Conservation (phyloP, 2,329 filamentous ascomycete genomes). For the Aureobasidium mangrovei region DNA sequence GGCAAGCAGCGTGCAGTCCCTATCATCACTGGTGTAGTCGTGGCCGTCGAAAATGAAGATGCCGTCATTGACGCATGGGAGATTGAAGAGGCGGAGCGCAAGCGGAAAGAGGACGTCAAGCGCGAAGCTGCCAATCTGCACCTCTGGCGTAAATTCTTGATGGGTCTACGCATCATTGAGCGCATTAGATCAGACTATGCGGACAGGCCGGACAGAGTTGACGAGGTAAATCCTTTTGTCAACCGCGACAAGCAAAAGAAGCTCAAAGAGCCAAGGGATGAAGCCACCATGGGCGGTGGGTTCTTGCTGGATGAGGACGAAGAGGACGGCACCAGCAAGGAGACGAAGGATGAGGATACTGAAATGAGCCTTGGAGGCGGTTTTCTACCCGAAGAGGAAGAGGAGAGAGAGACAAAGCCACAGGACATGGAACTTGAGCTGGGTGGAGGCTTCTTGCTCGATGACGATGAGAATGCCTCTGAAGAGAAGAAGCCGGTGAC, state of each 20-base stretch:
- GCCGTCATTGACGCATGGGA: conserved; percentile 69
- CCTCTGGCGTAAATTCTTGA: conserved; percentile 79
- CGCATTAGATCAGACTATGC: conserved; percentile 71
- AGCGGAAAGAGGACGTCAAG: conserved; percentile 75
- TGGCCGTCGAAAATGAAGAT: conserved; percentile 71
- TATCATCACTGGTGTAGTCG: conserved; percentile 80
- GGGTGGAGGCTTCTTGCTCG: conserved; percentile 17
- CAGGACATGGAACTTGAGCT: background rate
- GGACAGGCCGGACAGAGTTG: conserved; percentile 34
- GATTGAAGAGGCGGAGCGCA: conserved; percentile 62
- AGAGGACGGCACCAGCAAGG: conserved; percentile 26
- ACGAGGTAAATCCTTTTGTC: conserved; percentile 48
- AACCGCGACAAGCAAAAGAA: conserved; percentile 32
- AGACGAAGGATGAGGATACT: conserved; percentile 19
- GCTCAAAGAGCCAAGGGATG: conserved; percentile 18
- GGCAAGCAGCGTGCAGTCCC: conserved; percentile 90
- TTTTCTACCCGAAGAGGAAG: conserved; percentile 27
- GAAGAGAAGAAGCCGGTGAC: conserved; percentile 19
- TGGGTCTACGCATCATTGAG: conserved; percentile 74
- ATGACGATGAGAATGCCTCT: conserved; percentile 21
- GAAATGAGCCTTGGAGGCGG: conserved; percentile 27
- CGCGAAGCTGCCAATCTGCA: conserved; percentile 62
- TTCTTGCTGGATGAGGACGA: conserved; percentile 33
- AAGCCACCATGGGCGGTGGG: conserved; percentile 28
- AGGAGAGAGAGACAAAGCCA: conserved; percentile 28